Base-by-base conservation (phyloP, 495 filamentous ascomycete species). In the Penicillium taxi region DNA sequence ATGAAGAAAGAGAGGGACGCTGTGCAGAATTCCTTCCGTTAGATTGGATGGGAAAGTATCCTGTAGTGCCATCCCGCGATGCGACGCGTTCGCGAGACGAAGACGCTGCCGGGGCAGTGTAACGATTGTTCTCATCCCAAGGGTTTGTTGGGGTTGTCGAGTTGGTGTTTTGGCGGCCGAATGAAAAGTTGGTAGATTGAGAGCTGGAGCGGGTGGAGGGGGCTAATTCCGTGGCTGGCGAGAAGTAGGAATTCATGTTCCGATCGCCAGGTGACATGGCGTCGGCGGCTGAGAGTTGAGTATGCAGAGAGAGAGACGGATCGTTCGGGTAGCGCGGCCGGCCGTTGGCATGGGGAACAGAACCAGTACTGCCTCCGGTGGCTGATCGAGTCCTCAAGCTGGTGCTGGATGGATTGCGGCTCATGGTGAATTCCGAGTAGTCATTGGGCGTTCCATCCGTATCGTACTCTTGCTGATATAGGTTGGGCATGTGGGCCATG, bases 201-300 rank as follows among this genome's bases (percentile, higher is more conserved):
- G 85, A 91, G 60, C 83, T 94, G 6, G 86, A 86, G 30, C 89
- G 75, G 5, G 82, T 82, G 2, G 86, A 93, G 13, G 91, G 87
- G 1, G 88, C 89, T n/a, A n/a, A n/a, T 39, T 96, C 88, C 9
- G 72, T 74, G n/a, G n/a, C n/a, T 1, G 91, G 91, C 1, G 90
- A 96, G 57, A 98, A 98, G 55, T 95, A 96, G 6, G 88, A 95
- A 31, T 82, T 77, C 17, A 72, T 70, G 40, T 63, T 53, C 38
- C 68, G 58, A 39, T 79, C 73, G 29, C 56, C 55, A 17, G 80
- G 62, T 37, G 72, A 68, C 55, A 66, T 44, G 59, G 63, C 52
- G 53, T 74, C 61, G 38, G 35, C 26, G 13, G 56, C 58, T 36
- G 63, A 36, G 49, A 73, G 62, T 47, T 84, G 77, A 2, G 88